Evolutionary conservation across 2,329 filamentous ascomycete species (phyloP).

Genomic region (Alternaria longipes): DNA sequence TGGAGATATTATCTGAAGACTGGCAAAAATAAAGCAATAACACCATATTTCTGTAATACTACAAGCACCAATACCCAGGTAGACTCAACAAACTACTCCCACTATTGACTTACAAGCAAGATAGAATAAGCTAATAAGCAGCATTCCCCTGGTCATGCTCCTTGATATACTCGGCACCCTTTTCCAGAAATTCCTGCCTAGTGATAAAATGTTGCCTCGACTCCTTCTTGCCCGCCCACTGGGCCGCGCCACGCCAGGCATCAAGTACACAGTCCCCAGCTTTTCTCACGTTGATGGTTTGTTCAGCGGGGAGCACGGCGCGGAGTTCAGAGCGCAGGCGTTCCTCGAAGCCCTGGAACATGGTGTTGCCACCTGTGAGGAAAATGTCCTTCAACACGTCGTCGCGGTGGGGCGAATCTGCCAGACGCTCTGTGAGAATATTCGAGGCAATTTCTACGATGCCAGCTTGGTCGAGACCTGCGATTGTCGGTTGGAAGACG

Average conservation of each 20-base stretch:
- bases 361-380: slow-evolving; percentile 89
- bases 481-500: slow-evolving; percentile 90
- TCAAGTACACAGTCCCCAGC: slow-evolving; percentile 82
- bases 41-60: not conserved
- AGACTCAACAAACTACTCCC: not conserved
- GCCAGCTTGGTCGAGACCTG: slow-evolving; percentile 91
- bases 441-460: slow-evolving; percentile 91
- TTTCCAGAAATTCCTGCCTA: slow-evolving; percentile 86
- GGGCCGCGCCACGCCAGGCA: slow-evolving; percentile 91
- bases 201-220: slow-evolving; percentile 75
- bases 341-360: slow-evolving; percentile 89
- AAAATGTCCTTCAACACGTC: slow-evolving; percentile 87
- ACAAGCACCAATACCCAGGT: not conserved
- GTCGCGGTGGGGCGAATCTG: slow-evolving; percentile 64
- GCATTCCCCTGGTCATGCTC: slow-evolving; percentile 61
- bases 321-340: slow-evolving; percentile 76
- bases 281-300: slow-evolving; percentile 73
- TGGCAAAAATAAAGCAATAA: not conserved
- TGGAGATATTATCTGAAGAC: not conserved
- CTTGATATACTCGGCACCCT: slow-evolving; percentile 93
- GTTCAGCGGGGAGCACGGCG: slow-evolving; percentile 75
- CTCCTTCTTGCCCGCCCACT: slow-evolving; percentile 73
- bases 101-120: not conserved
- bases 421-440: slow-evolving; percentile 84
- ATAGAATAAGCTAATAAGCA: slow-evolving; percentile 12